Conservation (phyloP, 2,329 filamentous ascomycete genomes). For the Hyphodiscus sp. region DNA sequence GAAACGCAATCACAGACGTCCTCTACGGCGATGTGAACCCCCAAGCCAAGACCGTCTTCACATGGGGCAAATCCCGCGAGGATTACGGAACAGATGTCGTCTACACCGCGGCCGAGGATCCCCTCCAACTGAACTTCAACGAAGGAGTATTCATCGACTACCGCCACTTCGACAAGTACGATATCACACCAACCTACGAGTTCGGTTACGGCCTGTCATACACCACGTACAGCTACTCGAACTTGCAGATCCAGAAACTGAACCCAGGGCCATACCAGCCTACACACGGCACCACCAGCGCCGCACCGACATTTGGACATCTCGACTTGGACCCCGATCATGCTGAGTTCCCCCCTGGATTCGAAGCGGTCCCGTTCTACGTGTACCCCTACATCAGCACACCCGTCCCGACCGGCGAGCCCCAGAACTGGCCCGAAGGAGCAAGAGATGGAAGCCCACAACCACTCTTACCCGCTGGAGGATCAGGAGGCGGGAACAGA, state of each 20-base stretch:
- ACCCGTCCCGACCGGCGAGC: slow-evolving; percentile 27
- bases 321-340: slow-evolving; percentile 54
- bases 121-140: slow-evolving; percentile 64
- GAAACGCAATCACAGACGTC: slow-evolving; percentile 71
- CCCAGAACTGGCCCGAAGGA: slow-evolving; percentile 31
- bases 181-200: slow-evolving; percentile 65
- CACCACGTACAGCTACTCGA: slow-evolving; percentile 68
- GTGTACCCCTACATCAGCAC: slow-evolving; percentile 50
- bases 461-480: slow-evolving; percentile 40
- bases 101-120: slow-evolving; percentile 36
- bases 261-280: slow-evolving; percentile 33
- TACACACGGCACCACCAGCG: slow-evolving; percentile 52
- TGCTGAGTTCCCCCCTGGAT: slow-evolving; percentile 58
- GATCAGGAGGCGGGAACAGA: slow-evolving; percentile 46
- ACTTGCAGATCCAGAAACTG: slow-evolving; percentile 41
- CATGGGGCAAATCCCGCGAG: slow-evolving; percentile 53
- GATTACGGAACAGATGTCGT: slow-evolving; percentile 37
- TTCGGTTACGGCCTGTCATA: slow-evolving; percentile 79
- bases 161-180: slow-evolving; percentile 59
- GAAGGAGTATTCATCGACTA: slow-evolving; percentile 82
- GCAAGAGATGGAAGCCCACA: slow-evolving; percentile 39
- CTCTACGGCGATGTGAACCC: slow-evolving; percentile 77
- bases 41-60: slow-evolving; percentile 70
- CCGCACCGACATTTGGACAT: slow-evolving; percentile 58
- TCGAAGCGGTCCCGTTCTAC: slow-evolving; percentile 40